Conservation (phyloP, 1,139 yeast species). For the Yamadazyma sp. region DNA sequence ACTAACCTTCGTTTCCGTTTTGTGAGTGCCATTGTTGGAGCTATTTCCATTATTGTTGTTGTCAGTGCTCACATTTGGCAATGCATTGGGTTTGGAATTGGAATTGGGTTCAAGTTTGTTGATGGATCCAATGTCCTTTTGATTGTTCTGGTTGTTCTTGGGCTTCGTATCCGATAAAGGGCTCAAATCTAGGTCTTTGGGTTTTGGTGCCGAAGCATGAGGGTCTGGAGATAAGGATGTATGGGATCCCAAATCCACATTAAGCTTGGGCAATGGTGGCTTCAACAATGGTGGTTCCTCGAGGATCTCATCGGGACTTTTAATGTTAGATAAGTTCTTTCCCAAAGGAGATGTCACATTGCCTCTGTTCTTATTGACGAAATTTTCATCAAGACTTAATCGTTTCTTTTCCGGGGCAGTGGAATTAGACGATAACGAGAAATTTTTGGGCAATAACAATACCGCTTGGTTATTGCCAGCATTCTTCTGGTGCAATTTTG, state of each 20-base stretch:
- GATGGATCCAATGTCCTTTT: no score
- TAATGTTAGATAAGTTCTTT: slow-evolving; percentile 21
- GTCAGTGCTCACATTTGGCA: not conserved
- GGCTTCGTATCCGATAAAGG: not conserved
- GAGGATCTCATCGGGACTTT: slow-evolving; percentile 9
- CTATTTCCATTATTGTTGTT: not conserved
- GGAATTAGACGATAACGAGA: slow-evolving; percentile 23
- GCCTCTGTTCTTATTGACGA: slow-evolving; percentile 19
- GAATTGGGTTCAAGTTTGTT: not conserved
- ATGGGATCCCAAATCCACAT: slow-evolving; percentile 7
- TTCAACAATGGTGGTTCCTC: slow-evolving; percentile 11
- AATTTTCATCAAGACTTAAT: slow-evolving; percentile 29
- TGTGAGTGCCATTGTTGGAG: not conserved
- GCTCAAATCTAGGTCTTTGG: not conserved
- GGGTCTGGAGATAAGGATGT: slow-evolving; percentile 1
- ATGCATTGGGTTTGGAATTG: not conserved
- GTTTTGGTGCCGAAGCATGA: not conserved
- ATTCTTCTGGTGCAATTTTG: slow-evolving; percentile 9
- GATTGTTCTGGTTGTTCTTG: no score
- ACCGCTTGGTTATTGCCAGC: slow-evolving; percentile 34
- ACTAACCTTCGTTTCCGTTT: slow-evolving; percentile 3
- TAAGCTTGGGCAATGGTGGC: slow-evolving; percentile 12
- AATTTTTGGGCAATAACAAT: slow-evolving; percentile 46
- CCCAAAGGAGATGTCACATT: slow-evolving; percentile 16
- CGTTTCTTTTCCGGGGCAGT: slow-evolving; percentile 22